phyloP scores from a whole-genome alignment of 805 yeast species.

The Monosporozyma yasuniensis region DNA sequence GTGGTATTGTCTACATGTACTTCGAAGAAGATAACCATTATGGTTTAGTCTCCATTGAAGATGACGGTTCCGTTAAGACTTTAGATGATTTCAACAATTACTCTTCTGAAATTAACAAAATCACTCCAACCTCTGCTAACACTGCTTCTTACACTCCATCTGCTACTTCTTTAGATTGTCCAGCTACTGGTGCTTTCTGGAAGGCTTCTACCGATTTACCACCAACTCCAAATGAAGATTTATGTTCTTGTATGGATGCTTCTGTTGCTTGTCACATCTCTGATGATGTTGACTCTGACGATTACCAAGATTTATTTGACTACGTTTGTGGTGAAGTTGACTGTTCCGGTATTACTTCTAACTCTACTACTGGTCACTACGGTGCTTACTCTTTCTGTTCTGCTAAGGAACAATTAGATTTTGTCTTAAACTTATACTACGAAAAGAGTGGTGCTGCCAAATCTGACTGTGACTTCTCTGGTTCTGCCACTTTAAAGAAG shows the following conservation, averaged over 20 bases:
- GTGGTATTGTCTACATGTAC: slow-evolving; percentile 85
- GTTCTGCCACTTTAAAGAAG: slow-evolving; percentile 48
- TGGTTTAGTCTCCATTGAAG: slow-evolving; percentile 55
- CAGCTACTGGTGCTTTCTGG: slow-evolving; percentile 51
- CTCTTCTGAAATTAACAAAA: slow-evolving; percentile 45
- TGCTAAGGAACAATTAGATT: slow-evolving; percentile 55
- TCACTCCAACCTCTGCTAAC: slow-evolving; percentile 45
- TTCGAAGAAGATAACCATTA: slow-evolving; percentile 67
- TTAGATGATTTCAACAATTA: slow-evolving; percentile 56
- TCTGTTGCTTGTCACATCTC: slow-evolving; percentile 54
- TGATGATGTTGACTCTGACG: slow-evolving; percentile 42
- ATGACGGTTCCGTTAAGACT: slow-evolving; percentile 41
- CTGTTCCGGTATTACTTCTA: slow-evolving; percentile 52
- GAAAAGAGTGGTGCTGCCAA: slow-evolving; percentile 34
- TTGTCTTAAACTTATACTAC: slow-evolving; percentile 58
- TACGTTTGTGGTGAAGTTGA: slow-evolving; percentile 47
- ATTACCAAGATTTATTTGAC: slow-evolving; percentile 52
- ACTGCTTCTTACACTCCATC: slow-evolving; percentile 34
- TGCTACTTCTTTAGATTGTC: slow-evolving; percentile 49
- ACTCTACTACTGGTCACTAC: slow-evolving; percentile 58
- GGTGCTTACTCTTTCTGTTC: slow-evolving; percentile 71
- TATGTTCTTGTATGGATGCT: slow-evolving; percentile 54
- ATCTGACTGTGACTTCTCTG: slow-evolving; percentile 59
- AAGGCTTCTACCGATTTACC: slow-evolving; percentile 59
- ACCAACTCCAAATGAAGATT: slow-evolving; percentile 62